Conservation (phyloP, 1,284 basidiomycete genomes). For the Cutaneotrichosporon cutaneum region DNA sequence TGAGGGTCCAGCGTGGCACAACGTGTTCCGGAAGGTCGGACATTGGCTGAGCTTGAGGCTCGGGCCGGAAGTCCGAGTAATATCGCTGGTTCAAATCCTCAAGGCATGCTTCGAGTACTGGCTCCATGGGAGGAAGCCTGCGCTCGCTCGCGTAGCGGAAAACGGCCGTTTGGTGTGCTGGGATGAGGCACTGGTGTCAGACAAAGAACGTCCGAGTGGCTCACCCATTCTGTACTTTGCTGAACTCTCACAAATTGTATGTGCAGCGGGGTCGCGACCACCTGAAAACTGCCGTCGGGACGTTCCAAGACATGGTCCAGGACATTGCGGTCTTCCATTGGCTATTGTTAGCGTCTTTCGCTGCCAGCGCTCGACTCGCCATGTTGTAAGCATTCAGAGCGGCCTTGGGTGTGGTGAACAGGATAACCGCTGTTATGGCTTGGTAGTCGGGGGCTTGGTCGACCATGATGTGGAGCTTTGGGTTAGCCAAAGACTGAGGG, state of each 20-base stretch:
- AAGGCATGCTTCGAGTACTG: too few species aligned
- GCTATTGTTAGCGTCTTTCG: neutral
- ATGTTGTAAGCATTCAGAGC: neutral
- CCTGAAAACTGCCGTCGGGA: neutral
- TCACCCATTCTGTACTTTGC: neutral
- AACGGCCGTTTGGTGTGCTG: too few species aligned
- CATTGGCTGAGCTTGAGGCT: too few species aligned
- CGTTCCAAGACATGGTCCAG: neutral
- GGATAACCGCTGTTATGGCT: neutral
- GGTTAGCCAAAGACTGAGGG: neutral
- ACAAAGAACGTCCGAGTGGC: too few species aligned
- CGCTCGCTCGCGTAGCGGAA: too few species aligned
- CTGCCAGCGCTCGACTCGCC: neutral
- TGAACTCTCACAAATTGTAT: neutral
- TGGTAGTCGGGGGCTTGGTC: too few species aligned
- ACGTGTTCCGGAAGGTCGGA: too few species aligned
- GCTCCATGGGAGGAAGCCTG: too few species aligned
- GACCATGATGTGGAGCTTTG: neutral
- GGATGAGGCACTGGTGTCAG: too few species aligned
- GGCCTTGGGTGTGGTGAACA: neutral
- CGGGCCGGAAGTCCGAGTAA: too few species aligned
- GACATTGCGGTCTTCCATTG: neutral
- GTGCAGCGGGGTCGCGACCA: neutral
- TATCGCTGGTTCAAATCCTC: too few species aligned
- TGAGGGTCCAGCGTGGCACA: too few species aligned